phyloP scores from a whole-genome alignment of 345 rosid genomes.

The Dimocarpus longan region DNA sequence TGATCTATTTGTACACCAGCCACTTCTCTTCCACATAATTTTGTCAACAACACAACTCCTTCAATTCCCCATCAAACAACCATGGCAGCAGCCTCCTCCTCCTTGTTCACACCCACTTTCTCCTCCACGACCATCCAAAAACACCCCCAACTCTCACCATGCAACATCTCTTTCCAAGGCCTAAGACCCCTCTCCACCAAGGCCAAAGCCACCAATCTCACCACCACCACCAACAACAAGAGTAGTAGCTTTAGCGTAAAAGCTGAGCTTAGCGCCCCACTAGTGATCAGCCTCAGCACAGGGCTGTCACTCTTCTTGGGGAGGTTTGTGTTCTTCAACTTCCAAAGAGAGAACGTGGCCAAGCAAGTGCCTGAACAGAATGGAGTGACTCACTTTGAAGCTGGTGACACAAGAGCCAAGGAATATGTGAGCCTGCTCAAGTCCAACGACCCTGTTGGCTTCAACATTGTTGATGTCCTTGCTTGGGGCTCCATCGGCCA shows the following conservation, averaged over 20 bases:
- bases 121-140: conserved; percentile 40
- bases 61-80: neutral
- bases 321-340: conserved; percentile 96
- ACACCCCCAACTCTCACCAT: conserved; percentile 37
- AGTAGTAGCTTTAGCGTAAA: conserved; percentile 31
- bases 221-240: conserved; percentile 23
- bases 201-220: conserved; percentile 34
- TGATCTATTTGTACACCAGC: neutral
- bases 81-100: conserved; percentile 40
- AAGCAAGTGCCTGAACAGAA: conserved; percentile 99
- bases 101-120: conserved; percentile 34
- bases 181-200: conserved; percentile 40
- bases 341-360: conserved; percentile 96
- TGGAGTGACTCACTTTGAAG: conserved; percentile 91
- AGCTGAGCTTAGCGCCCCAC: conserved; percentile 73
- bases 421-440: conserved; percentile 91
- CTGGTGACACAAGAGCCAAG: conserved; percentile 89
- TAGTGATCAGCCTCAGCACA: conserved; percentile 95
- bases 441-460: conserved; percentile 95
- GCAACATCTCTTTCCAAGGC: conserved; percentile 55
- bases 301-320: conserved; percentile 95
- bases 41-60: neutral
- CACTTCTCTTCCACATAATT: too few relatives aligned
- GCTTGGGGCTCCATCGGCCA: conserved; percentile 99
- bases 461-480: conserved; percentile 95